phyloP scores from a whole-genome alignment of 2,329 filamentous ascomycete species.

The Penicillium sp. region DNA sequence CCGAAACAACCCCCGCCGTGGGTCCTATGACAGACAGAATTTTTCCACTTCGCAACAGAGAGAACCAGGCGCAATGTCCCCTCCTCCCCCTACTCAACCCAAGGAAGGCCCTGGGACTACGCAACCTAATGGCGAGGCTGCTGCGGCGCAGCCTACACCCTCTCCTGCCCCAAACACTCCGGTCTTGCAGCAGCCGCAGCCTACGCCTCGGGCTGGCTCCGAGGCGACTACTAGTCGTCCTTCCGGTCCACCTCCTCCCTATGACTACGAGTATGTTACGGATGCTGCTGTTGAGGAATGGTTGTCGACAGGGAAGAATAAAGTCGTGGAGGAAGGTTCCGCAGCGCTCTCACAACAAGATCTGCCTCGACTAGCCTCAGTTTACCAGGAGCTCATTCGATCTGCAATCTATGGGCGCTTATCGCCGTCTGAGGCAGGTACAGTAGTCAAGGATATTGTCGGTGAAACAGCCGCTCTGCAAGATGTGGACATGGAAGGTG shows the following conservation, averaged over 20 bases:
- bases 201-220: conserved; percentile 20
- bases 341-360: conserved; percentile 67
- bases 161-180: conserved; percentile 23
- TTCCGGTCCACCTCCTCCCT: conserved; percentile 42
- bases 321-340: conserved; percentile 63
- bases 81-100: conserved; percentile 28
- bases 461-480: conserved; percentile 52
- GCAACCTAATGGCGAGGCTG: conserved; percentile 30
- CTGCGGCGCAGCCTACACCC: conserved; percentile 14
- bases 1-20: conserved; percentile 36
- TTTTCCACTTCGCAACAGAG: conserved; percentile 26
- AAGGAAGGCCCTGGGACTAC: conserved; percentile 30
- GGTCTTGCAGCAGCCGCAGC: conserved; percentile 20
- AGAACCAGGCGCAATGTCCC: conserved; percentile 30
- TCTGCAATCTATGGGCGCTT: conserved; percentile 69
- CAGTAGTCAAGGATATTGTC: conserved; percentile 70
- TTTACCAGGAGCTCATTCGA: conserved; percentile 83
- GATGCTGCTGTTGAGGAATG: conserved; percentile 66
- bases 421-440: conserved; percentile 65
- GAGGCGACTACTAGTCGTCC: conserved; percentile 19
- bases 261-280: conserved; percentile 73
- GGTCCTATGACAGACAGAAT: conserved; percentile 39
- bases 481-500: conserved; percentile 47
- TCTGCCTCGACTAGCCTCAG: conserved; percentile 62
- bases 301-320: conserved; percentile 63